Evolutionary conservation across 129 eudicot genomes (phyloP), one percentile per base, ranked within the genome.

Genomic region (Pulicaria dysenterica): DNA sequence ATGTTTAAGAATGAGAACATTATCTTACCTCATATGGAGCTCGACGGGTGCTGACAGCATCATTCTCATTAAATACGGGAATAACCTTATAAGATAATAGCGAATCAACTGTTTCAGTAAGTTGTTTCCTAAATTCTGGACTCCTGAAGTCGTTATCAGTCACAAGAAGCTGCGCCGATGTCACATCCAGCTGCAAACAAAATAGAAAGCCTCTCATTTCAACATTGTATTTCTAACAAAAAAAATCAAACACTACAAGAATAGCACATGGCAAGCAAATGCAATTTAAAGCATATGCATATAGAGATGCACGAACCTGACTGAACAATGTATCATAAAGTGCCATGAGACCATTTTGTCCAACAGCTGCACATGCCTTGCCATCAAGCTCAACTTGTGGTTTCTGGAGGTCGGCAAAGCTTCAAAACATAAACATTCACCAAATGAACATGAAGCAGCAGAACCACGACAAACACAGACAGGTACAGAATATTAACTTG

Each of bases 291-390:
- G 40, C 45, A 64, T n/a, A 12, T 47, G 38, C 46, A 45, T 4
- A 50, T 15, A 58, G 15, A 81, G 3, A n/a, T 53, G 8, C 9
- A 16, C 46, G 69, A 58, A 92, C 97, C 97, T 92, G 98, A 78
- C 96, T 89, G 70, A 92, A 92, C 82, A 92, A 74, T 47, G 92
- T 81, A 75, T 93, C 98, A 74, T 93, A 93, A 13, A 93, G 86
- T 70, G 98, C 98, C 98, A 93, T 89, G 72, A 92, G 98, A 83
- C 96, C 96, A 75, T 87, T 92, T 83, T 92, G 96, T 34, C 98
- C 98, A 77, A 92, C 96, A 42, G 98, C 98, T 40, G 98, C 98
- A 82, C 98, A 92, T 31, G 98, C 95, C 83, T 92, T 92, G 13
- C 98, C 98, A 64, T 89, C 96, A 75, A 89, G 95, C 83, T 92